Evolutionary conservation across 2,329 filamentous ascomycete genomes (phyloP).

Genomic region (Colletotrichum sp.): DNA sequence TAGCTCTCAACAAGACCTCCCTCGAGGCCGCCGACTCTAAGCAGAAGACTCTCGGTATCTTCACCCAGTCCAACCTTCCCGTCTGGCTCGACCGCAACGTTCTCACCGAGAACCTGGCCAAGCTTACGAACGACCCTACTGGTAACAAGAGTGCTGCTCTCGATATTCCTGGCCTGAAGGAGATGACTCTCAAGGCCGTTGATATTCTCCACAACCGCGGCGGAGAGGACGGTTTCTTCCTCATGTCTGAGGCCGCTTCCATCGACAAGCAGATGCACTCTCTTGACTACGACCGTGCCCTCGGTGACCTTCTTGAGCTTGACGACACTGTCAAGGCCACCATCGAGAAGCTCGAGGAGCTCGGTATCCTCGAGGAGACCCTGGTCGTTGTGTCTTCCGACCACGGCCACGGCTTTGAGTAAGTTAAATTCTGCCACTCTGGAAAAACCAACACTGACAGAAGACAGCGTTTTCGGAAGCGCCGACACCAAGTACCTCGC

Average conservation of each 20-base stretch:
- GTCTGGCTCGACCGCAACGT: constrained; percentile 89
- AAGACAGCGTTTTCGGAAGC: constrained; percentile 69
- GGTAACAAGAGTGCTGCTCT: constrained; percentile 68
- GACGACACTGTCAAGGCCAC: constrained; percentile 84
- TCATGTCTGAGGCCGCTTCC: constrained; percentile 86
- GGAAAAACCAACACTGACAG: background rate
- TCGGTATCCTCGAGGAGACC: constrained; percentile 75
- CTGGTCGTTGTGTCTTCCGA: constrained; percentile 84
- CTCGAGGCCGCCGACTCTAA: constrained; percentile 62
- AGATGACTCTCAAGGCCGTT: constrained; percentile 88
- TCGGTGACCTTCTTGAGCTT: constrained; percentile 84
- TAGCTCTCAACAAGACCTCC: constrained; percentile 77
- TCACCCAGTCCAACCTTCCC: constrained; percentile 75
- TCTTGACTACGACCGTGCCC: constrained; percentile 84
- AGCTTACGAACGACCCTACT: constrained; percentile 70
- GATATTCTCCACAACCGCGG: constrained; percentile 75
- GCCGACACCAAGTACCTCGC: constrained; percentile 81
- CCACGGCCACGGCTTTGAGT: constrained; percentile 87
- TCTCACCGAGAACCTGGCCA: constrained; percentile 72
- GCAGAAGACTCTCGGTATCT: constrained; percentile 76
- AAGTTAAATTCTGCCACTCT: constrained; percentile 14
- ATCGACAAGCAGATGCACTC: constrained; percentile 92
- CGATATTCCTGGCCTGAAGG: constrained; percentile 83
- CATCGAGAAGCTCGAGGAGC: constrained; percentile 68
- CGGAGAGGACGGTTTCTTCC: constrained; percentile 77